Base-by-base conservation (phyloP, 192 early-diverging fungal species). In the Coemansia sp. region DNA sequence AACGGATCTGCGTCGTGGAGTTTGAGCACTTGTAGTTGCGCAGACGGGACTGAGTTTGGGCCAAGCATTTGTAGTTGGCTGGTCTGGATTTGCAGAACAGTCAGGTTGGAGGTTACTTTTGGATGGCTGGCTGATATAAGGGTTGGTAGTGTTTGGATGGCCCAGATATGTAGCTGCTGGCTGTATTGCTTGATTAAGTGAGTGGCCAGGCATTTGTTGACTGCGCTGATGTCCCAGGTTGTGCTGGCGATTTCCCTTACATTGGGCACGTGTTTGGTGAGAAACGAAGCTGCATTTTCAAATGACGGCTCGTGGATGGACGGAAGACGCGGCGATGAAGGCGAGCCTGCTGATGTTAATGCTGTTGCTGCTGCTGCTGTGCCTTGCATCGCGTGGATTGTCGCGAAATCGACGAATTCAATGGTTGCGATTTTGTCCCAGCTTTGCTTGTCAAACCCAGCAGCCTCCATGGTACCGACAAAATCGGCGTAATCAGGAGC, bases 81-180 rank as follows among this genome's bases (percentile, higher is more conserved):
- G 10, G 71, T 64, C 28, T 78, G 63, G 22, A 78, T 66, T 4
- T 73, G 64, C 32, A 78, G 63, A 52, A 36, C 40, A 0, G 69
- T 63, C 60, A 78, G 45, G 6, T 29, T 8, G 3, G 29, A 1
- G 3, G 61, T 36, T 2, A 58, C 5, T 6, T 32, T 25, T 5
- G 42, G 42, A 10, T 31, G 48, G 25, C 55, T 31, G 32, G 42
- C 42, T n/a, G 31, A 25, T 7, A 67, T 52, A 5, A 10, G 50
- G 38, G 40, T 50, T 25, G 59, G 49, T 18, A 33, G 7, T 6
- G 34, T 25, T 17, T 57, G 58, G 2, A 48, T 28, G 17, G 60
- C 30, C 64, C 62, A 66, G 10, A 42, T 14, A 2, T 8, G 38
- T 16, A 75, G 48, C 20, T 69, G 63, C 2, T 8, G n/a, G 28